Evolutionary conservation across 2,329 filamentous ascomycete genomes (phyloP), one percentile per base, ranked within the genome.

Genomic region (Sclerotinia borealis): DNA sequence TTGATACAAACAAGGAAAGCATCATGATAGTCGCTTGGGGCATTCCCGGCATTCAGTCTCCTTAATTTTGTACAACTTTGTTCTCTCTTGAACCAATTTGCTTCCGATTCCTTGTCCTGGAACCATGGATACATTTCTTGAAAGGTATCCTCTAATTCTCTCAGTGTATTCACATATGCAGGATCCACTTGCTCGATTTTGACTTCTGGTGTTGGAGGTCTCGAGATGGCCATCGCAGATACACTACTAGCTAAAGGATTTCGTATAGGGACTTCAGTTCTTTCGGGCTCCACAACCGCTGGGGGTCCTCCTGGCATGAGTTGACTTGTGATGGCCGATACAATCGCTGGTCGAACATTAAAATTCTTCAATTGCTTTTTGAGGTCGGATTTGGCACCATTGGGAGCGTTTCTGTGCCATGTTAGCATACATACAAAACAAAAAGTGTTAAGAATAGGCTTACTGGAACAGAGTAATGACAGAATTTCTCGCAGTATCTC

Each of bases 11-110:
- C 76, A 47, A 96, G 74, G 71, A 92, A 96, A 3, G 83, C 79
- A 36, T 87, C 85, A 47, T 85, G 82, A 71, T 89, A 96, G 67
- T 96, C 91, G 31, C 83, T 82, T 0, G 90, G 85, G 6, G 88
- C 90, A 74, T 98, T 98, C 63, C 93, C 93, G 65, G 89, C 90
- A 58, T 91, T 85, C 31, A 97, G 82, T 67, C 86, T 85, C 59
- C 93, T 86, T 55, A 98, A 77, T 68, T 90, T 93, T 9, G 83
- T 83, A 43, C 92, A 83, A 72, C 85, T 88, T 78, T 93, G 90
- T 75, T 98, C 93, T 74, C 93, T 84, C 69, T 89, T 87, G 70
- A 91, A 75, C 93, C 93, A 98, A 73, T 98, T 98, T 65, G 90
- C 86, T 73, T 98, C 93, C 0, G 89, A 86, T 77, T 98, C 93